phyloP scores from a whole-genome alignment of 192 early-diverging fungal genomes.

The Coemansia sp. region DNA sequence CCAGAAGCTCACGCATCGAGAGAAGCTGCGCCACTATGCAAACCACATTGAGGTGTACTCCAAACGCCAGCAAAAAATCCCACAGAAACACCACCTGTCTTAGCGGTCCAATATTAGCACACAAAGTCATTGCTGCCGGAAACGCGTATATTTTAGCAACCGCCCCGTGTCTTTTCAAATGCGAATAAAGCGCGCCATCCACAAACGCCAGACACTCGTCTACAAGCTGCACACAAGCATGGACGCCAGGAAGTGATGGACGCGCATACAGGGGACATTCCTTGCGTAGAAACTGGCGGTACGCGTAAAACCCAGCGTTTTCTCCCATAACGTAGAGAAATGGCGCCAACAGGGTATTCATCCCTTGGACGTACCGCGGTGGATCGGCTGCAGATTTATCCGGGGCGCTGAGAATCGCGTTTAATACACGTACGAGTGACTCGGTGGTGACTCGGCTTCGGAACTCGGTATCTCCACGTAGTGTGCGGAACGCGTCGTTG shows the following conservation, averaged over 20 bases:
- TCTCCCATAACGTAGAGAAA: constrained; percentile 92
- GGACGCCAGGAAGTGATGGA: constrained; percentile 83
- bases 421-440: constrained; percentile 75
- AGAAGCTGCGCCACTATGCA: constrained; percentile 84
- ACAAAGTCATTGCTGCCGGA: constrained; percentile 87
- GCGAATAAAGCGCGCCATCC: constrained; percentile 72
- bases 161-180: constrained; percentile 69
- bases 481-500: constrained; percentile 87
- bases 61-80: constrained; percentile 90
- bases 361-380: constrained; percentile 85
- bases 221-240: constrained; percentile 84
- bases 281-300: constrained; percentile 82
- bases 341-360: constrained; percentile 91
- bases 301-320: constrained; percentile 86
- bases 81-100: constrained; percentile 81
- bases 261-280: constrained; percentile 93
- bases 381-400: constrained; percentile 59
- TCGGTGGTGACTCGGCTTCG: constrained; percentile 68
- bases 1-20: constrained; percentile 70
- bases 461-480: constrained; percentile 79
- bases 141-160: constrained; percentile 85
- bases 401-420: constrained; percentile 82
- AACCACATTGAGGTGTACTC: constrained; percentile 90
- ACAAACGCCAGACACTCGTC: constrained; percentile 75
- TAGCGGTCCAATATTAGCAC: constrained; percentile 84